Base-by-base conservation (phyloP, 2,329 filamentous ascomycete species). In the Penicillium polonicum region DNA sequence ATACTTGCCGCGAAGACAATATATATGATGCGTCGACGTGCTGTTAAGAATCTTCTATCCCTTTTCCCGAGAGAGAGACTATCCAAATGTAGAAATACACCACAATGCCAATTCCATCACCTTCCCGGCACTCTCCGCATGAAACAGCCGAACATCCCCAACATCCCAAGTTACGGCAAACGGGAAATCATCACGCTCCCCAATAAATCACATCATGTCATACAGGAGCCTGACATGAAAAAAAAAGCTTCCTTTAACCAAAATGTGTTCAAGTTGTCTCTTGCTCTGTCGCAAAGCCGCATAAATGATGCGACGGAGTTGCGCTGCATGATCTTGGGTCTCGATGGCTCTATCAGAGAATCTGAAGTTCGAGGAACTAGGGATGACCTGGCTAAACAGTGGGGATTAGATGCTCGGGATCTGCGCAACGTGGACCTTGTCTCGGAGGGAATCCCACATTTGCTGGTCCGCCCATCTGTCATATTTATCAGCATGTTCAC, bases 401-500 rank as follows among this genome's bases (percentile, higher is more conserved):
- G 67, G 44, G 65, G 59, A 0, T 33, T 69, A 5, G 52, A 70
- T 48, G 60, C 55, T 4, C 72, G 73, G 2, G 73, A 75, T 60
- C 57, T 75, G 36, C 69, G 72, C 5, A 66, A 65, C 38, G 66
- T 73, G 7, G 73, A 76, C 39, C 67, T 74, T 17, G 64, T 66
- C 4, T 74, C 73, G 0, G 65, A 69, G 31, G 69, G 71, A 2
- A 64, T 72, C 31, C 72, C 73, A 4, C 70, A 74, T 54, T 66
- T 75, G 31, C 57, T 75, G 19, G 63, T 76, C 31, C 66, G 73
- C 7, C 69, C 69, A 1, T 60, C 52, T 3, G 69, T 72, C 4
- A 70, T 75, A 35, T 61, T 75, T 5, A 60, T 75, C 23, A 71
- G 74, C 52, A 61, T 75, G 25, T 75, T 75, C 56, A 68, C 69